Conservation (phyloP, 371 early-diverging fungal genomes). For the Mucor saturninus region DNA sequence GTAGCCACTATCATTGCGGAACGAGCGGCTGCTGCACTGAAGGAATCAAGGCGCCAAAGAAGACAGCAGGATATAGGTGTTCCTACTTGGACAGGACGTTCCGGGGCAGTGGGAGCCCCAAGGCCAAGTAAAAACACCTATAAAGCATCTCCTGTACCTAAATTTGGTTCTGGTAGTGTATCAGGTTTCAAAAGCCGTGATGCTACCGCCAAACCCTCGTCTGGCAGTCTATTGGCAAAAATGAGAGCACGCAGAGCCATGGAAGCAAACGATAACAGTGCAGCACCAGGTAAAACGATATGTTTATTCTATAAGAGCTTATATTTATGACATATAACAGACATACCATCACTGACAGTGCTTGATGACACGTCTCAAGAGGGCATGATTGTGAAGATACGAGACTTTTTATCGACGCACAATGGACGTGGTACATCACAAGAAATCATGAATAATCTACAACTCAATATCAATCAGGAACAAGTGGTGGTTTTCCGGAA, state of each 20-base stretch:
- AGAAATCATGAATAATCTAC: slow-evolving; percentile 57
- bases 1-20: slow-evolving; percentile 60
- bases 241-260: slow-evolving; percentile 55
- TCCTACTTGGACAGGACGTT: slow-evolving; percentile 76
- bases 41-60: slow-evolving; percentile 51
- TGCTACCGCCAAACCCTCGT: slow-evolving; percentile 21
- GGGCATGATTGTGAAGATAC: slow-evolving; percentile 56
- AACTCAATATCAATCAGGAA: slow-evolving; percentile 49
- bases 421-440: slow-evolving; percentile 54
- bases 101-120: slow-evolving; percentile 67
- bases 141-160: slow-evolving; percentile 26
- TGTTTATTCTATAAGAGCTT: too few relatives aligned
- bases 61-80: slow-evolving; percentile 46
- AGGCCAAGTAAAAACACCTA: slow-evolving; percentile 9
- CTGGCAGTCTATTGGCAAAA: slow-evolving; percentile 47
- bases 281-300: not conserved
- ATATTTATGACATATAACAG: not conserved
- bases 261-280: slow-evolving; percentile 19
- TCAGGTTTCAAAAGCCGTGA: slow-evolving; percentile 42
- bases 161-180: slow-evolving; percentile 46
- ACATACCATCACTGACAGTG: slow-evolving; percentile 13
- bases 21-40: slow-evolving; percentile 59
- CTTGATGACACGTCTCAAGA: slow-evolving; percentile 39
- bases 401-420: slow-evolving; percentile 54
- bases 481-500: slow-evolving; percentile 65